phyloP scores from a whole-genome alignment of 352 stramenopile species.

The Hyaloperonospora brassicae region DNA sequence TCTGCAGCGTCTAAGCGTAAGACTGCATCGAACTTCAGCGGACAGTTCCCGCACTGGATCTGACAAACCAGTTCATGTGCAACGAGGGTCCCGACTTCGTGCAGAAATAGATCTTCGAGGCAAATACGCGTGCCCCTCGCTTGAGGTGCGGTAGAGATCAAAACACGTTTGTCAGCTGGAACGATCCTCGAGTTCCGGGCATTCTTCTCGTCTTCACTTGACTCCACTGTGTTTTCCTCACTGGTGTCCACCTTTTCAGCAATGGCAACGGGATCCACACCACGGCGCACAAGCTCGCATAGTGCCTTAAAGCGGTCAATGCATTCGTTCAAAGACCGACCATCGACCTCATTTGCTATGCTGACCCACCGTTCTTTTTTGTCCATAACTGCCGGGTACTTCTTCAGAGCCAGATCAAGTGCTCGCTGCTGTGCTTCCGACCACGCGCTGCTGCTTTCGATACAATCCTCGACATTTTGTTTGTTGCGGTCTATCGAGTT shows the following conservation, averaged over 20 bases:
- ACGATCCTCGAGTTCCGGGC: slow-evolving; percentile 42
- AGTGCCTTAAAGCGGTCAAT: slow-evolving; percentile 76
- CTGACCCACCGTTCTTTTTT: slow-evolving; percentile 58
- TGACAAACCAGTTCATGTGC: slow-evolving; percentile 55
- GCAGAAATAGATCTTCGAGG: slow-evolving; percentile 65
- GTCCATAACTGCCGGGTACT: slow-evolving; percentile 63
- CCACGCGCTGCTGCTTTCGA: slow-evolving; percentile 34
- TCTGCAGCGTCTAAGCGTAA: slow-evolving; percentile 35
- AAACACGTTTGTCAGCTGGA: slow-evolving; percentile 32
- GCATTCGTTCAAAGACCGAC: slow-evolving; percentile 69
- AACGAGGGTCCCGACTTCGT: slow-evolving; percentile 71
- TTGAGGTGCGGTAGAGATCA: slow-evolving; percentile 48
- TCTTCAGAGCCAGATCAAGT: slow-evolving; percentile 61
- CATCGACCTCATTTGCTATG: slow-evolving; percentile 58
- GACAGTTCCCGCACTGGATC: slow-evolving; percentile 64
- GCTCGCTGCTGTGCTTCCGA: slow-evolving; percentile 52
- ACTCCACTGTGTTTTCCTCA: slow-evolving; percentile 6
- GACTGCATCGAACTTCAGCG: slow-evolving; percentile 56
- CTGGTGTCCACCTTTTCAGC: slow-evolving; percentile 15
- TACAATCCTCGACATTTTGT: slow-evolving; percentile 1
- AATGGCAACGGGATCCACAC: slow-evolving; percentile 14
- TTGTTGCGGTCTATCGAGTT: background rate
- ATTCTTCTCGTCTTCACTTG: slow-evolving; percentile 12
- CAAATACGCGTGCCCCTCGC: slow-evolving; percentile 43
- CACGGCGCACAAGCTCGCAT: slow-evolving; percentile 37